Base-by-base conservation (phyloP, 768 basidiomycete genomes). In the Tylopilus sp. region DNA sequence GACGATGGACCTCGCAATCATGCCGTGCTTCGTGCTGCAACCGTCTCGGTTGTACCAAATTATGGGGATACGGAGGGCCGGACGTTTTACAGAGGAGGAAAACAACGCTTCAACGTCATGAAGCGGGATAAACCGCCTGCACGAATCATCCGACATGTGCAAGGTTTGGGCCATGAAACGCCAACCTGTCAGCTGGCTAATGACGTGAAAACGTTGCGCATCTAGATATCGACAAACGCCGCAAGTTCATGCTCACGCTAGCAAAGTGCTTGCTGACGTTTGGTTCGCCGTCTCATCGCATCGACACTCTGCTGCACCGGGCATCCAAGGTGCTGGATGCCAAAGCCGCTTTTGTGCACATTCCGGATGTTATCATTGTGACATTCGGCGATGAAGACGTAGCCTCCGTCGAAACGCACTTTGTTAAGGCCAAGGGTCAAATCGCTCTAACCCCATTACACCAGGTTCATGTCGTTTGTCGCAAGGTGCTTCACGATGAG, bases 281-380 rank as follows among this genome's bases (percentile, higher is more conserved):
- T 66, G 94, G 94, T 18, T 89, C 93, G n/a, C 93, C 93, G 2
- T 92, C 91, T 20, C 95, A 97, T 68, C 80, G 95, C 18, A 86
- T 95, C 56, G 92, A 95, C 71, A 85, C 90, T 1, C 93, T 95
- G 66, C 79, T 98, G 36, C 76, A 78, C 52, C 81, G 88, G 4
- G 91, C 91, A 3, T 86, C 92, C 6, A 72, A 78, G 11, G 86
- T 91, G 50, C 79, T 97, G 15, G 82, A 87, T 28, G 78, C 91
- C 55, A 79, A 86, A 58, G 87, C 88, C 48, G 84, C 86, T 62
- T 91, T 95, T 62, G 85, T 95, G 18, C 90, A 92, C 66, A 76
- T 91, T 33, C 86, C 89, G 4, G 82, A 82, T 49, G 77, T 90
- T 55, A 73, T 88, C 64, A 87, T 97, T 50, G 83, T 88, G 28